Evolutionary conservation across 208 protist species (phyloP).

Genomic region (Eutreptiella sp.): DNA sequence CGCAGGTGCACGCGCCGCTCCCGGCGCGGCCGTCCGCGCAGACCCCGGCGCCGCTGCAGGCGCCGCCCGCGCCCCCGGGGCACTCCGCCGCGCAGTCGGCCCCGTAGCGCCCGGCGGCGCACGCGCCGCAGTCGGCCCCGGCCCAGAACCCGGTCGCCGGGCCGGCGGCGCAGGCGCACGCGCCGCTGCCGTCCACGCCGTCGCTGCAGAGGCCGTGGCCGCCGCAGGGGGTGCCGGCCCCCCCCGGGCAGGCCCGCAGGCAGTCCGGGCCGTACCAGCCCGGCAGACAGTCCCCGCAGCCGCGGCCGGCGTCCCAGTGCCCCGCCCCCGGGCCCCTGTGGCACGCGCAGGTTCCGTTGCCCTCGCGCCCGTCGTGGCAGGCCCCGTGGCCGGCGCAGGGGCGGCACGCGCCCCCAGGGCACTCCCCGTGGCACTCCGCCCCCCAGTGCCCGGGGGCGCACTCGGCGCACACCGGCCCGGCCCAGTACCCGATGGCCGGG

Average conservation of each 20-base stretch:
- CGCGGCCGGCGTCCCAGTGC: too few relatives aligned
- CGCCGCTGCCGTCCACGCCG: not conserved
- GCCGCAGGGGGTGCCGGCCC: not conserved
- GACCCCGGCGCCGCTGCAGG: slow-evolving; percentile 12
- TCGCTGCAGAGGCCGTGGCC: not conserved
- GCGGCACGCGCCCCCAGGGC: slow-evolving; percentile 16
- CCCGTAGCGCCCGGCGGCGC: not conserved
- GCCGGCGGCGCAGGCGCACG: not conserved
- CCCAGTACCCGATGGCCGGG: slow-evolving; percentile 11
- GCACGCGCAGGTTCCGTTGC: slow-evolving; percentile 13
- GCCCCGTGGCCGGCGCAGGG: slow-evolving; percentile 24
- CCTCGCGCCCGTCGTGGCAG: slow-evolving; percentile 11
- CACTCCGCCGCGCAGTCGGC: not conserved
- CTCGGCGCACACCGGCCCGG: slow-evolving; percentile 8
- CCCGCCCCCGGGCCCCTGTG: too few relatives aligned
- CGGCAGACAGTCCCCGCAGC: not conserved
- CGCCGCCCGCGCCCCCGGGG: not conserved
- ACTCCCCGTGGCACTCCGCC: slow-evolving; percentile 14
- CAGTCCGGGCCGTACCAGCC: not conserved
- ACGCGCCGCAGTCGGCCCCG: not conserved
- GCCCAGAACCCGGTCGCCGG: not conserved
- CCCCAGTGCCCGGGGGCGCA: slow-evolving; percentile 23
- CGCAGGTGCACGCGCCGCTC: slow-evolving; percentile 23
- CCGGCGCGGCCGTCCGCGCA: slow-evolving; percentile 14
- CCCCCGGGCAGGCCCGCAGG: not conserved